These are phyloP conservation scores for Otatea glauca DNA, from an alignment of 176 grass and related monocot genomes.

Conservation along the genomic window DNA sequence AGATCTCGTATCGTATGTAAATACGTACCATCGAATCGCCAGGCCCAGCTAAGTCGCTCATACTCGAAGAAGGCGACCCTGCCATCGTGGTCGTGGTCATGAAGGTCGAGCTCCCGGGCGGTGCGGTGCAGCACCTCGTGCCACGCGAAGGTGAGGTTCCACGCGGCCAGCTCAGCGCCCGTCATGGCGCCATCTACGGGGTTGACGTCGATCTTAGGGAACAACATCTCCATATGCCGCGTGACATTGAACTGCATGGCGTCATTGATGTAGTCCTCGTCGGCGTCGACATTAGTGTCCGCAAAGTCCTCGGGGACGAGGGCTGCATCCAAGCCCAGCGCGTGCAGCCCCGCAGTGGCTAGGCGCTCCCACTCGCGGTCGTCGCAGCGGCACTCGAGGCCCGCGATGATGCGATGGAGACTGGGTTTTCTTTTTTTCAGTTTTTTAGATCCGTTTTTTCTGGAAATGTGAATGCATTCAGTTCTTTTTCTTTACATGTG, in stretches of 20 bases:
- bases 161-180: conserved; percentile 65
- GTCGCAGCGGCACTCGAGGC: conserved; percentile 73
- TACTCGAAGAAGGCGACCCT: conserved; percentile 78
- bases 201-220: conserved; percentile 79
- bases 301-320: conserved; percentile 70
- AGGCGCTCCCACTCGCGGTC: conserved; percentile 93
- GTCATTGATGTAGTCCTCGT: conserved; percentile 84
- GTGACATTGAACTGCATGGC: conserved; percentile 78
- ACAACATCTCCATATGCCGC: conserved; percentile 65
- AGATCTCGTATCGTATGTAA: background rate
- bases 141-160: conserved; percentile 71
- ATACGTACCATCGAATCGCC: conserved; percentile 73
- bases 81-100: conserved; percentile 83
- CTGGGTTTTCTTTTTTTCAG: too few species aligned
- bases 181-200: conserved; percentile 69
- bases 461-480: too few species aligned
- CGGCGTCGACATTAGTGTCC: background rate
- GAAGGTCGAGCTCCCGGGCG: conserved; percentile 77
- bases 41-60: conserved; percentile 79
- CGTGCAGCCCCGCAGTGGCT: conserved; percentile 56
- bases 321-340: conserved; percentile 75
- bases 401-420: too few species aligned
- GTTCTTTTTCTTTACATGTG: too few species aligned
- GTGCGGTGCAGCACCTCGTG: conserved; percentile 74
- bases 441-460: too few species aligned